Percentiles rank a stretch among this genome's conserved stretches.
Evolutionary conservation across 768 basidiomycete species (phyloP).

Genomic region (Leccinum aurantiacum): DNA sequence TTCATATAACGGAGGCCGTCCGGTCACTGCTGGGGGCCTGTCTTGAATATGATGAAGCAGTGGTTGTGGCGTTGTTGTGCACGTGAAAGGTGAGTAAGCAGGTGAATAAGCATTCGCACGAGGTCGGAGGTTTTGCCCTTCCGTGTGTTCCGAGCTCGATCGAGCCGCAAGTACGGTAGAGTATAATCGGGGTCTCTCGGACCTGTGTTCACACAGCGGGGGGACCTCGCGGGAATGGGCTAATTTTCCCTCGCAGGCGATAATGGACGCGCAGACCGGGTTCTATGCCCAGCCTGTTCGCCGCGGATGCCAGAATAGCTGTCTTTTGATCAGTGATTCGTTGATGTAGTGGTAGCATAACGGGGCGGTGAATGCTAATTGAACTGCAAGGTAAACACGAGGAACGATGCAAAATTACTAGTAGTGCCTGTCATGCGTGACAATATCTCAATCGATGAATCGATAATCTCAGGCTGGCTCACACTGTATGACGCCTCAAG

Average conservation of each 20-base stretch:
- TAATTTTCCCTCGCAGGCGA: slow-evolving; percentile 41
- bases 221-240: background rate
- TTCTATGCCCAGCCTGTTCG: slow-evolving; percentile 42
- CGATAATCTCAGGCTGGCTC: background rate
- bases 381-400: slow-evolving; percentile 62
- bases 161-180: slow-evolving; percentile 41
- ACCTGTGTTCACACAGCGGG: slow-evolving; percentile 44
- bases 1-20: slow-evolving; percentile 26
- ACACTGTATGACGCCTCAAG: background rate
- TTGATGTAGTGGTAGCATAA: slow-evolving; percentile 38
- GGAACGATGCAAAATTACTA: slow-evolving; percentile 50
- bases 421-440: slow-evolving; percentile 2
- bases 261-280: slow-evolving; percentile 46
- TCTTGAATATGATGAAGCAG: slow-evolving; percentile 12
- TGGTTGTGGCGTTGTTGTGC: slow-evolving; percentile 61
- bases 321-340: background rate
- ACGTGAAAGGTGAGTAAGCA: slow-evolving; percentile 54
- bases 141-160: slow-evolving; percentile 50
- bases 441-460: slow-evolving; percentile 2
- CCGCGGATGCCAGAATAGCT: slow-evolving; percentile 46
- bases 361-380: background rate
- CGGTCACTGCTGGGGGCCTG: background rate
- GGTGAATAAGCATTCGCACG: background rate
- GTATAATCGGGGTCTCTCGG: slow-evolving; percentile 39
- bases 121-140: background rate